These are phyloP conservation scores for Fereydounia khargensis DNA, from an alignment of 1,284 basidiomycete species.

Conservation along the genomic window DNA sequence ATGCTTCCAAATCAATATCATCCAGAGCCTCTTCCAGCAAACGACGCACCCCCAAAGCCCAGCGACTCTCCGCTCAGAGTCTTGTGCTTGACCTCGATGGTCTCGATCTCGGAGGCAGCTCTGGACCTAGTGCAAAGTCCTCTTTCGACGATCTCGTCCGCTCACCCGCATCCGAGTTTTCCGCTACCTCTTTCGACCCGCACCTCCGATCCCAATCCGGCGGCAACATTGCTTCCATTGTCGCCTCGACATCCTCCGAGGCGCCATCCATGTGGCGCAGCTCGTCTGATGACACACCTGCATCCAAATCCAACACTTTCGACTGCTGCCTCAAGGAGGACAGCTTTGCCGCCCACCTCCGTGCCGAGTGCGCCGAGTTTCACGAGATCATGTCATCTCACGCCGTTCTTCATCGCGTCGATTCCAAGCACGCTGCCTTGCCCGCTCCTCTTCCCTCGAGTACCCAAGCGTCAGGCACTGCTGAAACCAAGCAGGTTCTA, in stretches of 20 bases:
- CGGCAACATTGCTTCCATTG: constrained; percentile 2
- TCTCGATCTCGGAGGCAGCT: constrained; percentile 37
- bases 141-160: neutral
- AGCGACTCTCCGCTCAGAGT: constrained; percentile 21
- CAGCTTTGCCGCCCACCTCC: constrained; percentile 42
- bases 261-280: neutral
- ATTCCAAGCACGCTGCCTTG: constrained; percentile 3
- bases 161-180: neutral
- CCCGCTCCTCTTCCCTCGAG: neutral
- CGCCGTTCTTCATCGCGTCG: constrained; percentile 19
- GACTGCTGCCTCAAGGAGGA: constrained; percentile 18
- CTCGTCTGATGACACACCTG: neutral
- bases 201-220: constrained; percentile 16
- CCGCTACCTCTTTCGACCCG: neutral
- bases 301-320: constrained; percentile 1
- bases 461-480: constrained; percentile 13
- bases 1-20: too few species aligned
- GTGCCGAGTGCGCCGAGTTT: constrained; percentile 38
- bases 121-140: neutral
- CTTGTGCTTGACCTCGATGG: constrained; percentile 40
- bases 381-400: constrained; percentile 39
- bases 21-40: too few species aligned
- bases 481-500: constrained; percentile 8
- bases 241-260: neutral
- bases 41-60: too few species aligned